Conservation (phyloP, 805 yeast species). For the Candida namnaoensis region DNA sequence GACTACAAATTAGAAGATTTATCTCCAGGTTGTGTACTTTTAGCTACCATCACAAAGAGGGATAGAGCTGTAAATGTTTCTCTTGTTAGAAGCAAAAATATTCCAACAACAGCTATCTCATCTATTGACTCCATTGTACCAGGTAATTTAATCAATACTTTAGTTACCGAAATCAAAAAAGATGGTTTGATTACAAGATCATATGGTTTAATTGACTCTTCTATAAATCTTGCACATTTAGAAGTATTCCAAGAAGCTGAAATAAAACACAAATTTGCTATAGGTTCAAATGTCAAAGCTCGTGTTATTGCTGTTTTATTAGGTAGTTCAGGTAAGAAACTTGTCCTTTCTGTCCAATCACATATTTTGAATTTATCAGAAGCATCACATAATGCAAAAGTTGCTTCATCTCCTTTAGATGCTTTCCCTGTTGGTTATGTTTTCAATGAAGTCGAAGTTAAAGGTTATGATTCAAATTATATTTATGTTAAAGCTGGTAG, state of each 20-base stretch:
- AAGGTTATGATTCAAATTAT: conserved; percentile 50
- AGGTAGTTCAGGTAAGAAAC: conserved; percentile 41
- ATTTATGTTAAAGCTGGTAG: conserved; percentile 51
- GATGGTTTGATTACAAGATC: conserved; percentile 67
- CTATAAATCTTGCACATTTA: conserved; percentile 61
- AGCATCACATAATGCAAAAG: conserved; percentile 10
- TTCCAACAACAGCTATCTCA: conserved; percentile 46
- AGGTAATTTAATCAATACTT: conserved; percentile 72
- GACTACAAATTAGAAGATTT: conserved; percentile 27
- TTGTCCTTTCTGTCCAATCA: conserved; percentile 57
- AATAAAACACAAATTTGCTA: conserved; percentile 52
- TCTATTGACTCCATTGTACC: conserved; percentile 79
- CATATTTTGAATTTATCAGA: conserved; percentile 32
- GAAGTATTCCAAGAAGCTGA: conserved; percentile 35
- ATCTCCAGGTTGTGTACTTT: conserved; percentile 58
- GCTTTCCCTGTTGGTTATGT: conserved; percentile 75
- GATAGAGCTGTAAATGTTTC: conserved; percentile 54
- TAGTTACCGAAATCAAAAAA: conserved; percentile 47
- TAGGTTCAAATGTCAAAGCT: conserved; percentile 62
- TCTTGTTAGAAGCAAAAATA: conserved; percentile 35
- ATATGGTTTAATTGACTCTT: conserved; percentile 67
- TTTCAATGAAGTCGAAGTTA: conserved; percentile 47
- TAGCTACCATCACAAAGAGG: conserved; percentile 45
- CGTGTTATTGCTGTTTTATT: conserved; percentile 59
- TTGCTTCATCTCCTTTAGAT: conserved; percentile 34